These are phyloP conservation scores for Mercurialis annua DNA, from an alignment of 345 rosid genomes.

Conservation along the genomic window DNA sequence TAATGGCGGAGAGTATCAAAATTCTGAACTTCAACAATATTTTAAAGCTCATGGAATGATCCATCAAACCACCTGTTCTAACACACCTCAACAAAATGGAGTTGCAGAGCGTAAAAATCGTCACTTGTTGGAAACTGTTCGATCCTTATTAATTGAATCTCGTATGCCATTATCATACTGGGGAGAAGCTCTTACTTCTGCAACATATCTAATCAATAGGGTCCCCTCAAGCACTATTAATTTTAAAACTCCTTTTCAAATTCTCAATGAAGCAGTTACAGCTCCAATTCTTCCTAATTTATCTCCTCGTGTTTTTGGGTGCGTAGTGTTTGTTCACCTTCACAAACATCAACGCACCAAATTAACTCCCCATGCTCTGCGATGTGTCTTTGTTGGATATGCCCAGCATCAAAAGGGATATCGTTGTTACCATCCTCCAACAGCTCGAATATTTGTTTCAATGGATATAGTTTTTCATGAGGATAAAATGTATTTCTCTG, in stretches of 20 bases:
- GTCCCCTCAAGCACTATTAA: not conserved
- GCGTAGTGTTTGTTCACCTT: not conserved
- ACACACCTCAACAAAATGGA: not conserved
- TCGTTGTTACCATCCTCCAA: not conserved
- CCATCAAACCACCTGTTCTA: not conserved
- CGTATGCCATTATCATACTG: not conserved
- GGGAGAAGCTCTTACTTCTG: not conserved
- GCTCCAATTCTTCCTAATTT: not conserved
- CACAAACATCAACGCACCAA: not conserved
- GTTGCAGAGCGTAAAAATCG: not conserved
- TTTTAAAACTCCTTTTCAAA: not conserved
- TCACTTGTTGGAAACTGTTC: not conserved
- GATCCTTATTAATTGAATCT: not conserved
- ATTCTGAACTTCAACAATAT: not conserved
- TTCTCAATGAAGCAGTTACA: not conserved
- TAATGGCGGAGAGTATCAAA: not conserved
- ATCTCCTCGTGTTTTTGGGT: no score
- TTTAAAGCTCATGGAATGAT: not conserved
- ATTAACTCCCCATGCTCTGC: not conserved
- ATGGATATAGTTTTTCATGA: not conserved
- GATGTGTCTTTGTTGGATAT: not conserved
- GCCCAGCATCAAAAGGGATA: not conserved
- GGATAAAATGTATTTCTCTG: not conserved
- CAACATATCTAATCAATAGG: not conserved
- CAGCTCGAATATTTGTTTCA: not conserved